A percentile compares a stretch with the other conserved stretches of the same genome.
Conservation (phyloP, 2,329 filamentous ascomycete species). For the Penicillium verrucosum region DNA sequence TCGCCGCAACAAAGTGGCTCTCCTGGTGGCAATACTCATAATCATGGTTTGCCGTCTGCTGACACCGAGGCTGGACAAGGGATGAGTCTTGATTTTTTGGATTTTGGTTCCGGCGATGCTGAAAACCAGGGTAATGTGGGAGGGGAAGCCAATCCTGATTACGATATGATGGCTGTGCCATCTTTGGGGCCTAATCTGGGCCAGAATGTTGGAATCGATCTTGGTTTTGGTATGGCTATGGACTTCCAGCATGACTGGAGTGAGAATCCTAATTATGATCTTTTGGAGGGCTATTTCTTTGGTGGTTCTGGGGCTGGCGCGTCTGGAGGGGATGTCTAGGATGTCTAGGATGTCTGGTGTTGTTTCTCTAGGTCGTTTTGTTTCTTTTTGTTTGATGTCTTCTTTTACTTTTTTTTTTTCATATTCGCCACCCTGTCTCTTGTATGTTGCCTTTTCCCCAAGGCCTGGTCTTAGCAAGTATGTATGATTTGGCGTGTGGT, state of each 20-base stretch:
- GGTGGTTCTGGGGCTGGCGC: slow-evolving; percentile 41
- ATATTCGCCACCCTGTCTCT: background rate
- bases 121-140: slow-evolving; percentile 26
- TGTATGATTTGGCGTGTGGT: background rate
- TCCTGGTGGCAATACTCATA: slow-evolving; percentile 27
- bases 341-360: background rate
- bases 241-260: slow-evolving; percentile 50
- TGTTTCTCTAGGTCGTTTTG: background rate
- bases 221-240: slow-evolving; percentile 46
- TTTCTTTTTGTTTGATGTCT: background rate
- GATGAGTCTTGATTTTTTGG: slow-evolving; percentile 54
- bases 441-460: background rate
- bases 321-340: slow-evolving; percentile 20
- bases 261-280: slow-evolving; percentile 47
- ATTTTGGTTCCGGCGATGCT: slow-evolving; percentile 45
- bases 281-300: slow-evolving; percentile 57
- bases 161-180: slow-evolving; percentile 29
- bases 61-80: slow-evolving; percentile 29
- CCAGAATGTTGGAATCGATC: slow-evolving; percentile 44
- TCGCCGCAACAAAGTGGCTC: slow-evolving; percentile 37
- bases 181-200: slow-evolving; percentile 29
- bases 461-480: slow-evolving; percentile 3
- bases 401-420: background rate
- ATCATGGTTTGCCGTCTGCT: slow-evolving; percentile 21
- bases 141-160: slow-evolving; percentile 31